These are phyloP conservation scores for Fusarium sp. DNA, from an alignment of 2,329 filamentous ascomycete genomes.

Conservation along the genomic window DNA sequence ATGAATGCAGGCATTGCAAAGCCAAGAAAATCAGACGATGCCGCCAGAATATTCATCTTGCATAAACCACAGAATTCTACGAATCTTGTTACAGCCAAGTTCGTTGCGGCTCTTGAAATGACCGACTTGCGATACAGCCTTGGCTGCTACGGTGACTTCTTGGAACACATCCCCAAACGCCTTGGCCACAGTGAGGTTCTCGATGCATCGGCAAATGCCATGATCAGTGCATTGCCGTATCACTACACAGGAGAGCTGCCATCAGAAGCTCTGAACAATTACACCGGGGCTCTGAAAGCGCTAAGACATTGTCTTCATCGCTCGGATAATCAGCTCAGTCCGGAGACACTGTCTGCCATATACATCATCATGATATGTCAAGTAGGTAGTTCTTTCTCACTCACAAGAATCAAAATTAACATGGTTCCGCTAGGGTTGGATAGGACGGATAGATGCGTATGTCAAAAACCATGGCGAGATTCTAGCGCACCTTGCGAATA, in stretches of 20 bases:
- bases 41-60: neutral
- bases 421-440: conserved; percentile 49
- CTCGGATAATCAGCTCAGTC: conserved; percentile 30
- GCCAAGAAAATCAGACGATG: neutral
- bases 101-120: conserved; percentile 53
- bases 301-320: conserved; percentile 45
- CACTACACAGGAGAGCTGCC: conserved; percentile 35
- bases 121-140: conserved; percentile 63
- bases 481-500: neutral
- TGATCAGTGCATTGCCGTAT: conserved; percentile 45
- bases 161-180: conserved; percentile 60
- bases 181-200: conserved; percentile 62
- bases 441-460: conserved; percentile 36
- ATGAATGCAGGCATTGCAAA: neutral
- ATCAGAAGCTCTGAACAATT: conserved; percentile 44
- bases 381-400: conserved; percentile 28
- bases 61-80: conserved; percentile 18
- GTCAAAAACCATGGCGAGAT: conserved; percentile 1
- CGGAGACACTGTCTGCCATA: conserved; percentile 54
- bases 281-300: conserved; percentile 48
- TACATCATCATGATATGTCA: conserved; percentile 56
- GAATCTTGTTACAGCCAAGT: conserved; percentile 37
- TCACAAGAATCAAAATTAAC: neutral
- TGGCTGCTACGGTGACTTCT: conserved; percentile 61
- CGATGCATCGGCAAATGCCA: conserved; percentile 54